Base-by-base conservation (phyloP, 768 basidiomycete genomes). In the Mycena latifolia region DNA sequence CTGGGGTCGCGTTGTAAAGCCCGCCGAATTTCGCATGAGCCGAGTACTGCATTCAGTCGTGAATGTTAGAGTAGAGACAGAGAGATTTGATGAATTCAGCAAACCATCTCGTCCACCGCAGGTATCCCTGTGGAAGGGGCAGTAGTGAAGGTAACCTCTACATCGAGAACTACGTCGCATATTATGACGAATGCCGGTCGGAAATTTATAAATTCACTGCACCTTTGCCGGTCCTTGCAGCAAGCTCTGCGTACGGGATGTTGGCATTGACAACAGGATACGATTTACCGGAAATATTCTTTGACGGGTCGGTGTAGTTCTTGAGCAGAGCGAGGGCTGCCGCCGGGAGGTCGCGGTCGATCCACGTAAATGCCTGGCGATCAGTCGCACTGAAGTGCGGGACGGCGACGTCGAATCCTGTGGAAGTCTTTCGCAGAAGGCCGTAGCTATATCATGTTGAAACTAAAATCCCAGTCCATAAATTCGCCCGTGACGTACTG, bases 71-170 rank as follows among this genome's bases (percentile, higher is more conserved):
- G 3, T 11, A 5, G 27, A 33, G 8, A 24, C 5, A 18, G 31
- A 12, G 47, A n/a, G 29, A n/a, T 15, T 20, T 6, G 17, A 20
- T 4, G 11, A 9, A 31, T 2, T 11, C 31, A 8, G 17, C 29
- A 6, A 6, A 61, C 66, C 60, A 67, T 67, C 22, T 67, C 66
- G 24, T 67, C 66, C 18, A 51, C 2, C 7, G 22, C 7, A 0
- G 37, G 18, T 24, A 53, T 17, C 9, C 66, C 60, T 2, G 39
- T 51, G 2, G 47, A 28, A n/a, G 53, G 54, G 12, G 25, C 28
- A 17, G 37, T 57, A 6, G 58, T 62, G 51, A 57, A 67, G 3
- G 61, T 37, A 14, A 67, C 66, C 24, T 61, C 41, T 7, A n/a
- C 55, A 17, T 55, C 66, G 9, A 67, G 46, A 17, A 22, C 65